These are phyloP conservation scores for Apiospora kogelbergensis DNA, from an alignment of 2,329 filamentous ascomycete species.

Conservation along the genomic window DNA sequence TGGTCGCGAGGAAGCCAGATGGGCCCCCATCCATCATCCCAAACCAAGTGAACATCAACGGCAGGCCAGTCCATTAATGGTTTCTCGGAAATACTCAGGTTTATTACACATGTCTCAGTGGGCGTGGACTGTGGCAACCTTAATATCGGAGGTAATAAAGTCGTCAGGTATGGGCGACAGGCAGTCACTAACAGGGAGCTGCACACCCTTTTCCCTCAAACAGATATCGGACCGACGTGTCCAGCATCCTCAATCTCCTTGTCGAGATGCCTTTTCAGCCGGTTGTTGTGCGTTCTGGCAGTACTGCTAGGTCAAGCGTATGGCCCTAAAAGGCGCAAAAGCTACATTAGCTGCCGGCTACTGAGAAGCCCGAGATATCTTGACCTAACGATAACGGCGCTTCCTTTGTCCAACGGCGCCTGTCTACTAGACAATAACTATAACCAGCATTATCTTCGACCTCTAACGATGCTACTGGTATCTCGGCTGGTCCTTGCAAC, in stretches of 20 bases:
- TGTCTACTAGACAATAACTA: not conserved
- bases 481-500: not conserved
- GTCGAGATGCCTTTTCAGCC: not conserved
- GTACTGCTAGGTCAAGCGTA: not conserved
- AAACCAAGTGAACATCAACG: not conserved
- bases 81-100: not conserved
- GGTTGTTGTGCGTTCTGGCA: not conserved
- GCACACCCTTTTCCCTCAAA: not conserved
- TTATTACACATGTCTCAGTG: not conserved
- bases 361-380: not conserved
- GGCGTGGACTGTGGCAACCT: not conserved
- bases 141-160: not conserved
- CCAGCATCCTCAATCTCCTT: not conserved
- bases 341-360: not conserved
- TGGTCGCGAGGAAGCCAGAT: not conserved
- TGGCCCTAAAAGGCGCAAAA: not conserved
- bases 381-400: not conserved
- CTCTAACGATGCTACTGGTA: not conserved
- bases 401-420: not conserved
- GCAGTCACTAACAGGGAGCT: not conserved
- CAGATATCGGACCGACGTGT: not conserved
- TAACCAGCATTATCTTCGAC: not conserved
- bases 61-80: not conserved
- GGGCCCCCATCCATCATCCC: not conserved
- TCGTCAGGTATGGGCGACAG: not conserved